phyloP scores from a whole-genome alignment of 163 green algal species.

The Chlamydomonas reinhardtii region DNA sequence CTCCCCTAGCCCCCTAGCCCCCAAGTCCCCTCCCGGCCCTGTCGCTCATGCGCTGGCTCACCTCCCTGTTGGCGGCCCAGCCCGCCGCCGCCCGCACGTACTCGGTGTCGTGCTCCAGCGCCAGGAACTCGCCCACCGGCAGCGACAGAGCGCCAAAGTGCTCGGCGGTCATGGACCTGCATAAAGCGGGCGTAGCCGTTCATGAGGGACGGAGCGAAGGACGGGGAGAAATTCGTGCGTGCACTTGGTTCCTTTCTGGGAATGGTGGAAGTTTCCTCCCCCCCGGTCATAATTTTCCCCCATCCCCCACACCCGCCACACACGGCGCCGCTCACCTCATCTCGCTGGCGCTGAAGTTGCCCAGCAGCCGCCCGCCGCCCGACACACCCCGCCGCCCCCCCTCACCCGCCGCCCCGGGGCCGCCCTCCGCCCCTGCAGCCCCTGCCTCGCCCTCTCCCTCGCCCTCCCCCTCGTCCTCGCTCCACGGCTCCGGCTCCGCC shows the following conservation, averaged over 20 bases:
- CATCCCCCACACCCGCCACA: too few species aligned
- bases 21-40: not conserved
- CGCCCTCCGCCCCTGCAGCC: too few species aligned
- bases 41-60: not conserved
- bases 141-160: conserved; percentile 88
- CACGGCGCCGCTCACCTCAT: conserved; percentile 66
- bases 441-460: conserved; percentile 73
- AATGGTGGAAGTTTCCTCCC: too few species aligned
- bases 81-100: conserved; percentile 47
- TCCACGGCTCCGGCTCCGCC: not conserved
- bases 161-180: conserved; percentile 84
- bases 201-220: too few species aligned
- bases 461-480: conserved; percentile 58
- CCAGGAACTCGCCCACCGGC: conserved; percentile 88
- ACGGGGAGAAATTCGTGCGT: too few species aligned
- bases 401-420: too few species aligned
- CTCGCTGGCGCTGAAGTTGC: conserved; percentile 85
- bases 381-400: not conserved
- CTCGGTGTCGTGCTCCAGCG: conserved; percentile 85
- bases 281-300: too few species aligned
- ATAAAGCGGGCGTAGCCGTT: too few species aligned
- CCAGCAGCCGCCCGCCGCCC: conserved; percentile 77
- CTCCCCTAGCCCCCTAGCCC: not conserved
- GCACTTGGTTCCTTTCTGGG: too few species aligned
- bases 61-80: conserved; percentile 40